Evolutionary conservation across 192 early-diverging fungal genomes (phyloP), one percentile per base, ranked within the genome.

Genomic region (Entomortierella chlamydospora): DNA sequence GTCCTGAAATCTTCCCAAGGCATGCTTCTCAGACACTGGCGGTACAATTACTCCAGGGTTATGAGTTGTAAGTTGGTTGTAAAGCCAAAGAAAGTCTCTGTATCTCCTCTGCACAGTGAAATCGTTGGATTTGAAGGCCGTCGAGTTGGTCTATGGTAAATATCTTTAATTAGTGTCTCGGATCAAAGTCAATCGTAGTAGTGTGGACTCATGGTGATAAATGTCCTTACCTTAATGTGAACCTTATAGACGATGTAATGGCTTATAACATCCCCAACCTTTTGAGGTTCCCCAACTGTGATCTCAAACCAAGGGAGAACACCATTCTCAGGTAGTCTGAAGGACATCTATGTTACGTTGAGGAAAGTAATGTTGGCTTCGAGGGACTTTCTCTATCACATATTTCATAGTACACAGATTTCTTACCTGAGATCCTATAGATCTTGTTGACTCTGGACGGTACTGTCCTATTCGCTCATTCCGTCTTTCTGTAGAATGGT

Each of bases 81-180:
- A 93, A 31, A 99, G 90, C 96, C 96, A 97, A 65, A 95, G 81
- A 82, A 99, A 99, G 82, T 99, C 97, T 30, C 92, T 86, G 81
- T 95, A 99, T 25, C 97, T 81, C 49, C 97, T 85, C n/a, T 87
- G 90, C 23, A 99, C 97, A 13, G 86, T 86, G 80, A 94, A 93
- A 23, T 95, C 94, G 29, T 83, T 73, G 47, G 90, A 90, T 45
- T 89, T 85, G 84, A 92, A 97, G n/a, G 83, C 84, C n/a, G 90
- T 86, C 20, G 89, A 91, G 42, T 90, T 89, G 49, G 94, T 96
- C 91, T 92, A 73, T 15, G 6, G 53, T 25, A n/a, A n/a, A n/a
- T n/a, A n/a, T n/a, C n/a, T n/a, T n/a, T n/a, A n/a, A n/a, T n/a
- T n/a, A n/a, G n/a, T n/a, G n/a, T n/a, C n/a, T n/a, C n/a, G n/a